These are phyloP conservation scores for Lactifluus echinatus DNA, from an alignment of 768 basidiomycete genomes.

Conservation along the genomic window DNA sequence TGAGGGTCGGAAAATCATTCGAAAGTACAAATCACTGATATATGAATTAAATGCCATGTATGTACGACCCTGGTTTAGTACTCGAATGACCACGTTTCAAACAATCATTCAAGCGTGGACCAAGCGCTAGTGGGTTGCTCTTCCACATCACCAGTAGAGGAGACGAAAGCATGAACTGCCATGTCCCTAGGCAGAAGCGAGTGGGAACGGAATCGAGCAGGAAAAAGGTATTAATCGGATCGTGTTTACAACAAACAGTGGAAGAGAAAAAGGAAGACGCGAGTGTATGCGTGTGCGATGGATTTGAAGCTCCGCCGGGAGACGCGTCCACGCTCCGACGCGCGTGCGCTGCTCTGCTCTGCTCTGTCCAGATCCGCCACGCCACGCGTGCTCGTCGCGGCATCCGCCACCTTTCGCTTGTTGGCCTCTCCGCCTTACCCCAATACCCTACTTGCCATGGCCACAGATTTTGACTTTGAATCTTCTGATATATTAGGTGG, in stretches of 20 bases:
- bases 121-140: constrained; percentile 37
- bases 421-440: constrained; percentile 13
- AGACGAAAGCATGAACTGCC: constrained; percentile 65
- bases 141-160: constrained; percentile 69
- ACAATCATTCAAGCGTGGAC: constrained; percentile 71
- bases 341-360: neutral
- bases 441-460: constrained; percentile 37
- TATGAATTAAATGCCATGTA: neutral
- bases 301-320: constrained; percentile 10
- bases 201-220: constrained; percentile 36
- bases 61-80: constrained; percentile 64
- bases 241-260: neutral
- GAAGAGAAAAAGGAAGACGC: neutral
- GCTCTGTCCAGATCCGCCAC: neutral
- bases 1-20: neutral
- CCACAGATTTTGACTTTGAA: constrained; percentile 36
- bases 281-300: neutral
- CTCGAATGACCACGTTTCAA: constrained; percentile 55
- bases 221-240: constrained; percentile 11
- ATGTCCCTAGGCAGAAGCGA: constrained; percentile 70
- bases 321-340: neutral
- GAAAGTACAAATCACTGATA: neutral
- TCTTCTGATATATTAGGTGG: constrained; percentile 66
- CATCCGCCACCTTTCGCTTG: constrained; percentile 1
- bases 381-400: constrained; percentile 11